Base-by-base conservation (phyloP, 768 basidiomycete genomes). In the Nidula microcarpa region DNA sequence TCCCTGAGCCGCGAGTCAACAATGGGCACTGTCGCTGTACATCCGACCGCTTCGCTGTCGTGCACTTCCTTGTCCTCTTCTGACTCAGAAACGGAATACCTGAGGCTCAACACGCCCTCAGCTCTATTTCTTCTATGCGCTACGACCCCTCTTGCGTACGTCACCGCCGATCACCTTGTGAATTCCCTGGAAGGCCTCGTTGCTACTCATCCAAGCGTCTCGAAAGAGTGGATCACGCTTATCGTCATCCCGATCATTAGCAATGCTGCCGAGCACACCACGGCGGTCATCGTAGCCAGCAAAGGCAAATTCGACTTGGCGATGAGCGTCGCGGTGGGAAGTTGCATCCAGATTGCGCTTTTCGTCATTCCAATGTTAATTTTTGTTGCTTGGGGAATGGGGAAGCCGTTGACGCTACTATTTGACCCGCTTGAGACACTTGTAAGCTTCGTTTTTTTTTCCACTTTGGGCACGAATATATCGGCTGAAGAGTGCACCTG, bases 151-250 rank as follows among this genome's bases (percentile, higher is more conserved):
- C 60, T 76, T 2, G 72, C 74, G 16, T 76, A 74, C 56, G 54
- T 76, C 47, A 74, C 74, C 2, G 72, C 75, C 3, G 75, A 77
- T 46, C 62, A 68, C 54, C 65, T 77, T 32, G 72, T 78, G 39
- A 61, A 61, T 17, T 75, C 74, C 3, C 60, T 76, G n/a, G 65
- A 74, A 44, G 75, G 74, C 7, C 60, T 77, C 30, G 60, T 74
- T 45, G 67, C 66, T 6, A 62, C 66, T 14, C 66, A 74, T 50
- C 70, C 71, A 7, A 63, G 53, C 45, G 61, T 78, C 14, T 74
- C 73, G 33, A 74, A 75, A 55, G 73, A 77, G 51, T 75, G 73
- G 70, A 68, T 77, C 53, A 75, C 74, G 1, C 65, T 76, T 11
- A 75, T 78, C 53, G 63, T 77, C 56, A 73, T 77, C 36, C 74